phyloP scores from a whole-genome alignment of 2,329 filamentous ascomycete genomes.

The Massarina eburnea region DNA sequence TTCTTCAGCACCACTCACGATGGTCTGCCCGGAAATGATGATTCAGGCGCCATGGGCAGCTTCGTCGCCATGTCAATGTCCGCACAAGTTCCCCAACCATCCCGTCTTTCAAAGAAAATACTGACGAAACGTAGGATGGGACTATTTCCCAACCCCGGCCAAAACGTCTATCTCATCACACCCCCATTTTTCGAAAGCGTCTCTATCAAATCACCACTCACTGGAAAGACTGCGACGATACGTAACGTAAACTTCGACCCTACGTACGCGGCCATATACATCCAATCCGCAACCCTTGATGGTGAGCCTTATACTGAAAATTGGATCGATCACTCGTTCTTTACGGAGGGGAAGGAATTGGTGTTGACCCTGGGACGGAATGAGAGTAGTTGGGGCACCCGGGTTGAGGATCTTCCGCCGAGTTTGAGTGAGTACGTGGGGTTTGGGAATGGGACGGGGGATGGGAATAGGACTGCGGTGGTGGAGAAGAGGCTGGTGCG shows the following conservation, averaged over 20 bases:
- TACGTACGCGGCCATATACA: slow-evolving; percentile 42
- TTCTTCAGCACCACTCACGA: slow-evolving; percentile 41
- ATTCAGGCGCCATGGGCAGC: slow-evolving; percentile 46
- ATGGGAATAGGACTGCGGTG: slow-evolving; percentile 9
- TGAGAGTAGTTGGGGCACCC: slow-evolving; percentile 48
- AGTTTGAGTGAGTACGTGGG: slow-evolving; percentile 33
- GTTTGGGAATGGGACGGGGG: slow-evolving; percentile 15
- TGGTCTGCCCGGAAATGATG: slow-evolving; percentile 48
- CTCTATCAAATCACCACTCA: slow-evolving; percentile 39
- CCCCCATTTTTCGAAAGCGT: slow-evolving; percentile 47
- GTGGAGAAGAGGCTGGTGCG: background rate
- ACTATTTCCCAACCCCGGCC: slow-evolving; percentile 47
- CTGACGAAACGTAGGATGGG: slow-evolving; percentile 38
- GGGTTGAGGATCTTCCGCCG: slow-evolving; percentile 45
- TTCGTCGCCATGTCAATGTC: slow-evolving; percentile 49
- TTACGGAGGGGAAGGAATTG: slow-evolving; percentile 45
- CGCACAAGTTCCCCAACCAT: slow-evolving; percentile 36
- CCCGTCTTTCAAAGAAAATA: slow-evolving; percentile 30
- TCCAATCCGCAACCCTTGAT: slow-evolving; percentile 47
- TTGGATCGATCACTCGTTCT: slow-evolving; percentile 47
- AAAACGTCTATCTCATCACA: slow-evolving; percentile 49
- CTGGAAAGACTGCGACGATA: slow-evolving; percentile 42
- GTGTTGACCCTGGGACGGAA: slow-evolving; percentile 44
- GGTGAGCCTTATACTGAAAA: slow-evolving; percentile 45
- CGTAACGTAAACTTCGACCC: slow-evolving; percentile 45